Base-by-base conservation (phyloP, 768 basidiomycete genomes). In the Lactarius trivialis region DNA sequence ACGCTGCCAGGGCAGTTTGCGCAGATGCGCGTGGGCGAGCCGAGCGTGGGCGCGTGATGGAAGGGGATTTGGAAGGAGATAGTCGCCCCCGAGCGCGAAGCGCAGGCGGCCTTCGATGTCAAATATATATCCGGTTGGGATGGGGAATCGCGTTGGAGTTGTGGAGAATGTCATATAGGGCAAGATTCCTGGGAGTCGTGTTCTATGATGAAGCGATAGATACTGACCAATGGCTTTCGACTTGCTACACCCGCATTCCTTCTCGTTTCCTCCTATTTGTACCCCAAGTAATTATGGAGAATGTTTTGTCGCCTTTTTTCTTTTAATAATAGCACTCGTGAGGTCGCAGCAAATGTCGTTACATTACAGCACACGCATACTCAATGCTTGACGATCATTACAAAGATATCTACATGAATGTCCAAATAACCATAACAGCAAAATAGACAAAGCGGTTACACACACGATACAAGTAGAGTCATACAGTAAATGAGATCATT, bases 1-100 rank as follows among this genome's bases (percentile, higher is more conserved):
- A 14, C 36, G 33, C 14, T 67, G 36, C 45, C 32, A 33, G 49
- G 58, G 5, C 66, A 67, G 45, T 63, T 67, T 51, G 52, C 65
- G 39, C 65, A 62, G 55, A 62, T 67, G 66, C 66, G 49, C 33
- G 55, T 67, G 58, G 65, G 65, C 12, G 65, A 65, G 51, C 64
- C 55, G 55, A 56, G 63, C 14, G 58, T 64, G 7, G 63, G 63
- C 24, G 63, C 63, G 32, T 64, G 63, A 64, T 26, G 11, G 9
- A 19, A 8, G 15, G 3, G 15, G 51, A 11, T 3, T 7, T 4
- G n/a, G n/a, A n/a, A n/a, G n/a, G n/a, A n/a, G n/a, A n/a, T n/a
- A n/a, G n/a, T n/a, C n/a, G n/a, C n/a, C n/a, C n/a, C n/a, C n/a
- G n/a, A n/a, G n/a, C n/a, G n/a, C n/a, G n/a, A n/a, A n/a, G n/a